Evolutionary conservation across 371 early-diverging fungal species (phyloP).

Genomic region (Umbelopsis sp.): DNA sequence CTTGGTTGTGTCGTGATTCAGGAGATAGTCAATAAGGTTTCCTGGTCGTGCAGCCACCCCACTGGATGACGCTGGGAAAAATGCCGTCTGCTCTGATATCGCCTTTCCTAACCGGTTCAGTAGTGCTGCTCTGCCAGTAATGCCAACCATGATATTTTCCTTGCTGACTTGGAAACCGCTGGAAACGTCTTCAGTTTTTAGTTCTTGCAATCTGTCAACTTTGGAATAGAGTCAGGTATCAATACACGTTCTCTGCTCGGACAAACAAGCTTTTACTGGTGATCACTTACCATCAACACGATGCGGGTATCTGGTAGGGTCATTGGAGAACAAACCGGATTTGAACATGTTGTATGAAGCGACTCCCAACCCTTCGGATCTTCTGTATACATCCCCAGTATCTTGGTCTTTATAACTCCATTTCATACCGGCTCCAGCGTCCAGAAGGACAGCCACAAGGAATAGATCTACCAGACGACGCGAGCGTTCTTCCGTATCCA

Average conservation of each 20-base stretch:
- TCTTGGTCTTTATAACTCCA: constrained; percentile 69
- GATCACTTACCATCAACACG: constrained; percentile 72
- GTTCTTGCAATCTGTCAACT: constrained; percentile 58
- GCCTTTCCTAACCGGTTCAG: constrained; percentile 71
- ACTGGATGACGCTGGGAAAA: constrained; percentile 58
- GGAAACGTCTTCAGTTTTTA: constrained; percentile 65
- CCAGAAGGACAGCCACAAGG: constrained; percentile 88
- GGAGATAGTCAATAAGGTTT: constrained; percentile 69
- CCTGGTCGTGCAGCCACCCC: constrained; percentile 69
- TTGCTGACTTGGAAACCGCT: constrained; percentile 81
- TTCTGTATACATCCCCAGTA: constrained; percentile 48
- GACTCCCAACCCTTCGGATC: constrained; percentile 90
- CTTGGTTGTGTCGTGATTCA: constrained; percentile 22
- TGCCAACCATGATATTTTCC: constrained; percentile 82
- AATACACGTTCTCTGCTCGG: neutral
- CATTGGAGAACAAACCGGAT: constrained; percentile 75
- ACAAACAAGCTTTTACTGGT: neutral
- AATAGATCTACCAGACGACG: constrained; percentile 84
- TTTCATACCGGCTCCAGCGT: constrained; percentile 89
- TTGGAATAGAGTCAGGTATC: neutral
- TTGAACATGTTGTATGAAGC: constrained; percentile 90
- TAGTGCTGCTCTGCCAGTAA: constrained; percentile 77
- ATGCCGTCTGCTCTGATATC: constrained; percentile 55
- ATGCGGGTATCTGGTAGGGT: constrained; percentile 46
- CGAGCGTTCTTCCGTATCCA: constrained; percentile 60